Evolutionary conservation across 352 stramenopile genomes (phyloP), one percentile per base, ranked within the genome.

Genomic region (Pythium aquatile): DNA sequence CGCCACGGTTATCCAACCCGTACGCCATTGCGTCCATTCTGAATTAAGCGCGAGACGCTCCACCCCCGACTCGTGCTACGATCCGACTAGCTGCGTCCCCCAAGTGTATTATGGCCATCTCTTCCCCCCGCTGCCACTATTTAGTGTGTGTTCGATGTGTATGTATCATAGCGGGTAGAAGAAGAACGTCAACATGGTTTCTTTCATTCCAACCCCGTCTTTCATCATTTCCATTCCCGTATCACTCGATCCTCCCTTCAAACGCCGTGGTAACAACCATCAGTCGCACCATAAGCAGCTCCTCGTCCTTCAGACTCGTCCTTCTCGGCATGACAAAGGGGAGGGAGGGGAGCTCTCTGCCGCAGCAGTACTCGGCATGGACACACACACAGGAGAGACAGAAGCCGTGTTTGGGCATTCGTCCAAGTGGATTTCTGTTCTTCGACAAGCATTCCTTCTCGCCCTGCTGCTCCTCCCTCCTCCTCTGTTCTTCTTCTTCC

Each of bases 11-110:
- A 63, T 35, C 62, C 42, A 70, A 70, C 54, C 63, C 63, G 13
- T 70, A 70, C 58, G 63, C 63, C 30, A 54, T 70, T 40, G 49
- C 63, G 48, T 70, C 63, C 39, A 70, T 70, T 35, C 48, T 70
- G 47, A 70, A 70, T 55, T 70, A 42, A 70, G 52, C 49, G 11
- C 32, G 49, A 42, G 28, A 28, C 17, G n/a, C 14, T 26, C 26
- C 9, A 24, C 20, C 20, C 20, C 20, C 20, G 20, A 24, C 20
- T 24, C 20, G 20, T 24, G 20, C 20, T 24, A 24, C 20, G 5
- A 28, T 28, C 14, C n/a, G 32, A 48, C 20, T 24, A 24, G 40
- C 40, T 24, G 14, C 40, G 16, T 9, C 17, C 40, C 17, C 20
- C 20, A 5, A 48, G 40, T 48, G 40, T n/a, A 9, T 48, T 26